phyloP scores from a whole-genome alignment of 2,329 filamentous ascomycete genomes.

The Tolypocladium nubicola region DNA sequence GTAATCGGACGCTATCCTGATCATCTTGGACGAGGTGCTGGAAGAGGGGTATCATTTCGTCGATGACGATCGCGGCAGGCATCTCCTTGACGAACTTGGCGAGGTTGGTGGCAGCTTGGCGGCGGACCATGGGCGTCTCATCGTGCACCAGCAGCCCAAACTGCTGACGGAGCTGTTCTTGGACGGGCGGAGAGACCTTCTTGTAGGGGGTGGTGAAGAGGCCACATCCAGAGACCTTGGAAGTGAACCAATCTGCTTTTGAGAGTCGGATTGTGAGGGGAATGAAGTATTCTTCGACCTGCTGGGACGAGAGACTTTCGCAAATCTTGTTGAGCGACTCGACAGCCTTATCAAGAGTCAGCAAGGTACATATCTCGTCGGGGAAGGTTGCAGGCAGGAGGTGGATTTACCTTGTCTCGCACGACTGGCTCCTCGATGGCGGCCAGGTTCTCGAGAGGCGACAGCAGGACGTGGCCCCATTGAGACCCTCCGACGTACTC shows the following conservation, averaged over 20 bases:
- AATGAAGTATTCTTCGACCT: conserved; percentile 96
- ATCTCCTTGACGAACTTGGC: conserved; percentile 98
- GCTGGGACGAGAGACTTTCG: conserved; percentile 76
- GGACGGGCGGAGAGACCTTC: conserved; percentile 76
- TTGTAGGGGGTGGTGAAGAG: conserved; percentile 90
- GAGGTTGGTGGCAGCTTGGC: conserved; percentile 91
- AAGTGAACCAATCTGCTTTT: conserved; percentile 99
- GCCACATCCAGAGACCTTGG: conserved; percentile 94
- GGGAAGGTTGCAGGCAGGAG: conserved; percentile 1
- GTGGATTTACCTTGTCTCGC: conserved; percentile 72
- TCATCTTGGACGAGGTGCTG: conserved; percentile 94
- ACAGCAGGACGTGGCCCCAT: conserved; percentile 90
- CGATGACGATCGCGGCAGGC: conserved; percentile 81
- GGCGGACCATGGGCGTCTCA: conserved; percentile 97
- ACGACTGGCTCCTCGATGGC: conserved; percentile 98
- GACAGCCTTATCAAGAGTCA: conserved; percentile 57
- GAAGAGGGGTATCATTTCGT: conserved; percentile 98
- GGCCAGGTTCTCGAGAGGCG: conserved; percentile 92
- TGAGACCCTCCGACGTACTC: conserved; percentile 95
- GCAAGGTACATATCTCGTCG: not conserved
- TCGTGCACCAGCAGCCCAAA: conserved; percentile 92
- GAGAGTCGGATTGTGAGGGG: conserved; percentile 90
- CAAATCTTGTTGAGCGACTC: conserved; percentile 99
- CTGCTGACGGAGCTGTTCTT: conserved; percentile 84
- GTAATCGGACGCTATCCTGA: conserved; percentile 89